Evolutionary conservation across 176 grass and related monocot genomes (phyloP).

Genomic region (Carex cristatella): DNA sequence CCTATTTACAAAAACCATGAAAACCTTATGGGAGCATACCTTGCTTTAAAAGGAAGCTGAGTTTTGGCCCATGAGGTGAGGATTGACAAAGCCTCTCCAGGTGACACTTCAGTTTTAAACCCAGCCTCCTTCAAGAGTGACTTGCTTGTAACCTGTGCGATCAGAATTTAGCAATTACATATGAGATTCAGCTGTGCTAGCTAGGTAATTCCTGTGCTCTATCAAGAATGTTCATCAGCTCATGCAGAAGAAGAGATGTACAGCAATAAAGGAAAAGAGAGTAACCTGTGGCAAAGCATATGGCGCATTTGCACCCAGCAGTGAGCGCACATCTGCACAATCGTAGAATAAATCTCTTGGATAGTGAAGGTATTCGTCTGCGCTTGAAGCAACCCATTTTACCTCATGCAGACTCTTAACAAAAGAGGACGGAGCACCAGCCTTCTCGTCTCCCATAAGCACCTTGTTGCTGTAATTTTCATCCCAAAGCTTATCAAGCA

Average conservation of each 20-base stretch:
- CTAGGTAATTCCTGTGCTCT: neutral
- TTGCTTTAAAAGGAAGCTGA: constrained; percentile 60
- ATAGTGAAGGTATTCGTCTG: constrained; percentile 65
- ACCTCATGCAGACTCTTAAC: constrained; percentile 61
- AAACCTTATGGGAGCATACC: constrained; percentile 29
- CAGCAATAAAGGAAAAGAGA: constrained; percentile 15
- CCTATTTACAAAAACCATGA: neutral
- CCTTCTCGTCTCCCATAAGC: constrained; percentile 31
- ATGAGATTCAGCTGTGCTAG: neutral
- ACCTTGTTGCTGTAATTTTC: constrained; percentile 62
- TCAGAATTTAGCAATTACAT: neutral
- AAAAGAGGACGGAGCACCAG: constrained; percentile 55
- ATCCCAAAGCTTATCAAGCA: constrained; percentile 92
- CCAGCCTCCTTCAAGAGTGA: constrained; percentile 73
- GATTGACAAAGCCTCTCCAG: constrained; percentile 53
- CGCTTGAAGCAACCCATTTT: constrained; percentile 77
- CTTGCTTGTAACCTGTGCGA: constrained; percentile 65
- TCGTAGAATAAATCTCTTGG: constrained; percentile 67
- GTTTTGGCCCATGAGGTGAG: constrained; percentile 62
- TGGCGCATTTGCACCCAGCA: constrained; percentile 69
- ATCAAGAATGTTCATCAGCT: neutral
- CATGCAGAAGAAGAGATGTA: neutral
- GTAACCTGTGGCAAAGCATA: constrained; percentile 82
- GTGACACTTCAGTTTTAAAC: constrained; percentile 70
- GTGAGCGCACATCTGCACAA: constrained; percentile 49